Conservation (phyloP, 2,329 filamentous ascomycete species). For the Exserohilum turcica region DNA sequence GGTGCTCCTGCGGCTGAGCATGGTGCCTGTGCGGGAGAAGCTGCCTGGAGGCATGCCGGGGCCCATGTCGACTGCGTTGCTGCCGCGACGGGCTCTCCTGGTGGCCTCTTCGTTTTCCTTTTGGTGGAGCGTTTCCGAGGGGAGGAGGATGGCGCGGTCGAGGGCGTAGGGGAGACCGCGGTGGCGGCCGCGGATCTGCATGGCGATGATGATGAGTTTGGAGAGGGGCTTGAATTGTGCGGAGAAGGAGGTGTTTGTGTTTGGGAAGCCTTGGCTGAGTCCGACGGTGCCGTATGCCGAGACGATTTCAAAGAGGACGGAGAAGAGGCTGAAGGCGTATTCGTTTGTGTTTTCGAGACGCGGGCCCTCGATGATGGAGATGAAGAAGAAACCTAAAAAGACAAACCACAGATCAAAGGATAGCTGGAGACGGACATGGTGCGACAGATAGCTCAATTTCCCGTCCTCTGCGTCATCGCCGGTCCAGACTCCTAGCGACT, state of each 20-base stretch:
- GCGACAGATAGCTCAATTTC: constrained; percentile 81
- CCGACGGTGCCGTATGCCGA: constrained; percentile 80
- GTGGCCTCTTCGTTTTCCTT: constrained; percentile 62
- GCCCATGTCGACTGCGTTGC: constrained; percentile 25
- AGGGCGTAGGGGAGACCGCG: constrained; percentile 69
- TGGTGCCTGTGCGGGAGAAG: constrained; percentile 28
- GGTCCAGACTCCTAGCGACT: constrained; percentile 75
- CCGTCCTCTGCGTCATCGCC: constrained; percentile 57
- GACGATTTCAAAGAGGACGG: constrained; percentile 51
- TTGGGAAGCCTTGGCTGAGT: constrained; percentile 80
- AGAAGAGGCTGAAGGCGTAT: constrained; percentile 57
- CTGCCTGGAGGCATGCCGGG: constrained; percentile 11
- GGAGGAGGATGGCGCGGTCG: constrained; percentile 72
- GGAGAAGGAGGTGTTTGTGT: constrained; percentile 78
- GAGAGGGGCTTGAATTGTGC: constrained; percentile 76
- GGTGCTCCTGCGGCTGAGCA: constrained; percentile 24
- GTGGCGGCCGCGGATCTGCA: constrained; percentile 69
- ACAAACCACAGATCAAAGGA: constrained; percentile 99
- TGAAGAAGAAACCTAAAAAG: constrained; percentile 89
- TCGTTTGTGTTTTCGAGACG: constrained; percentile 68
- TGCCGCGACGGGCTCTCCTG: constrained; percentile 43
- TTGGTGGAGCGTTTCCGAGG: constrained; percentile 66
- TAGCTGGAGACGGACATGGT: constrained; percentile 88
- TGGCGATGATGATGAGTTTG: constrained; percentile 69
- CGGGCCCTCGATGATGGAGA: constrained; percentile 82